Evolutionary conservation across 352 stramenopile species (phyloP).

Genomic region (Phytophthora macrochlamydospora): DNA sequence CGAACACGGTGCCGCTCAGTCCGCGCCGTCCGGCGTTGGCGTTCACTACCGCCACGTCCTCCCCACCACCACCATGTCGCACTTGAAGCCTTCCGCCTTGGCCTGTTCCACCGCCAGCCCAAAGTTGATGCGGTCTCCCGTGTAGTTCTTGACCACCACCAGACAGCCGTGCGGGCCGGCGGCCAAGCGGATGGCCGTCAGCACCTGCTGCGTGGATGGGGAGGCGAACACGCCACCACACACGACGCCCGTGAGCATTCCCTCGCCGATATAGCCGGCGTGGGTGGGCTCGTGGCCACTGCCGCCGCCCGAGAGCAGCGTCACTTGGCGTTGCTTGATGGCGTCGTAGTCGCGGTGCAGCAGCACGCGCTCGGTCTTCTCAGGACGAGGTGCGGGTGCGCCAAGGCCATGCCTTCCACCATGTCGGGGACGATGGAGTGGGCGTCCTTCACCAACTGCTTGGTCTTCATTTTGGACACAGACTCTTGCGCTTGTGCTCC

Average conservation of each 20-base stretch:
- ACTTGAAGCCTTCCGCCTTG: constrained; percentile 90
- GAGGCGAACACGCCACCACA: constrained; percentile 97
- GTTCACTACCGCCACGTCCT: constrained; percentile 93
- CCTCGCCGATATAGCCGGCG: constrained; percentile 95
- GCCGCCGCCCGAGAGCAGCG: constrained; percentile 76
- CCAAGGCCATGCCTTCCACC: constrained; percentile 71
- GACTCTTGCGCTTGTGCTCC: background rate
- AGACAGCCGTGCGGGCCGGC: constrained; percentile 88
- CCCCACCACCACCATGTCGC: constrained; percentile 96
- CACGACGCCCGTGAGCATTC: constrained; percentile 97
- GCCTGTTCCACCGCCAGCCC: constrained; percentile 96
- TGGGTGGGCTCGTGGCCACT: constrained; percentile 96
- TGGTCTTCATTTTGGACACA: constrained; percentile 27
- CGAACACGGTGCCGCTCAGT: constrained; percentile 95
- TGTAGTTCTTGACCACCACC: constrained; percentile 99
- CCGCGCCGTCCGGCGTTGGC: constrained; percentile 96
- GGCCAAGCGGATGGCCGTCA: constrained; percentile 94
- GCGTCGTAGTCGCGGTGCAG: constrained; percentile 72
- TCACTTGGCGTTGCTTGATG: constrained; percentile 74
- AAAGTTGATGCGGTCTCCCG: constrained; percentile 98
- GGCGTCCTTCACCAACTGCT: constrained; percentile 63
- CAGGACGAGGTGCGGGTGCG: constrained; percentile 73
- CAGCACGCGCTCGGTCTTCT: constrained; percentile 64
- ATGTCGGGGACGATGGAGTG: constrained; percentile 73
- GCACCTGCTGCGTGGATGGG: constrained; percentile 92